A percentile compares a stretch with the other conserved stretches of the same genome.
These are phyloP conservation scores for Roridomyces roridus DNA, from an alignment of 768 basidiomycete species.

Conservation along the genomic window DNA sequence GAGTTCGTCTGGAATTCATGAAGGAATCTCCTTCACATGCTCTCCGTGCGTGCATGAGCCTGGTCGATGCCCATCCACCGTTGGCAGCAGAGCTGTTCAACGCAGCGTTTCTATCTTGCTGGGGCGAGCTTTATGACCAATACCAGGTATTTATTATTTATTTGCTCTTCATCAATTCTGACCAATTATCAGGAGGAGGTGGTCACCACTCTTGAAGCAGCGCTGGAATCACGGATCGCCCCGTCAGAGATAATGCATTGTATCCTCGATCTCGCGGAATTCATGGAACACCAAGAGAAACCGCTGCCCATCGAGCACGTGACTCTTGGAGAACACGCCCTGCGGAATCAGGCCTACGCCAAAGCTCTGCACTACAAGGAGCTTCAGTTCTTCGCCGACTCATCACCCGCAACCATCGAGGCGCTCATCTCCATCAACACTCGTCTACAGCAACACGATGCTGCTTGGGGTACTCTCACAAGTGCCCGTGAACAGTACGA, in stretches of 20 bases:
- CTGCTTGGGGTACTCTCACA: constrained; percentile 94
- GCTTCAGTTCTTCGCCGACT: constrained; percentile 93
- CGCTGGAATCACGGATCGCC: constrained; percentile 77
- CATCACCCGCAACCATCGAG: constrained; percentile 90
- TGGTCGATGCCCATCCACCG: constrained; percentile 91
- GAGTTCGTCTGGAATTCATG: constrained; percentile 94
- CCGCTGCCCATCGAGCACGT: constrained; percentile 92
- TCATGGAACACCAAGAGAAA: constrained; percentile 99
- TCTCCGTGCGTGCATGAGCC: constrained; percentile 92
- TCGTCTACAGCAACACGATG: constrained; percentile 94
- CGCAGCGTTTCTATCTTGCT: constrained; percentile 97
- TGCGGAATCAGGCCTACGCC: constrained; percentile 93
- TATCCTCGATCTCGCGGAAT: constrained; percentile 92
- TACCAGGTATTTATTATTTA: constrained; percentile 74
- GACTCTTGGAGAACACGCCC: constrained; percentile 91
- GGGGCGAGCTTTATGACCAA: constrained; percentile 94
- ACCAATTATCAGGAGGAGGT: constrained; percentile 87
- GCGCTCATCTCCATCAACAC: constrained; percentile 96
- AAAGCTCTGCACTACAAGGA: constrained; percentile 99
- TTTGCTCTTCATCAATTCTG: constrained; percentile 14
- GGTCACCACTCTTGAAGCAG: constrained; percentile 86
- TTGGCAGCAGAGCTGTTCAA: constrained; percentile 96
- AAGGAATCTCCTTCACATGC: constrained; percentile 98
- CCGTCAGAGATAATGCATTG: constrained; percentile 92
- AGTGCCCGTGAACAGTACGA: constrained; percentile 91